These are phyloP conservation scores for Phlebopus sp. DNA, from an alignment of 1,284 basidiomycete genomes.

Conservation along the genomic window DNA sequence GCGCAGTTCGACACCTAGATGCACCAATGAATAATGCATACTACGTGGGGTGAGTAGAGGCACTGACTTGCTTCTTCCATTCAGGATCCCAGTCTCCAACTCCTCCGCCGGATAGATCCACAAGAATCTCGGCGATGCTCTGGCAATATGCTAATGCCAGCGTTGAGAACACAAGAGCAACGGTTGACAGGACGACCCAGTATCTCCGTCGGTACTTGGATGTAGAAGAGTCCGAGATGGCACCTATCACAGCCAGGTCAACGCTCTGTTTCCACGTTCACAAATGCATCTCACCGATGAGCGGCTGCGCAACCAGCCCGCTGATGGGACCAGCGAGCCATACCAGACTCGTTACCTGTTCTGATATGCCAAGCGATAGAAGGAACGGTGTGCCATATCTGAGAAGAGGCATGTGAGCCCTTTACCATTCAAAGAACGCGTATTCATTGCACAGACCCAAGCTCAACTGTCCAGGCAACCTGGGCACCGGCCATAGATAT, in stretches of 20 bases:
- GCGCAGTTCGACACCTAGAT: conserved; percentile 64
- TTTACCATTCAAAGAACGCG: conserved; percentile 19
- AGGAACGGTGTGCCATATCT: conserved; percentile 96
- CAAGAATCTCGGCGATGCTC: conserved; percentile 69
- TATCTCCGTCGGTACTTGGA: conserved; percentile 87
- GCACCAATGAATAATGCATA: conserved; percentile 1
- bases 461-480: conserved; percentile 88
- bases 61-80: conserved; percentile 55
- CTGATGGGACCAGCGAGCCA: conserved; percentile 97
- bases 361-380: conserved; percentile 84
- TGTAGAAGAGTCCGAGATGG: conserved; percentile 88
- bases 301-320: conserved; percentile 90
- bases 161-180: conserved; percentile 69
- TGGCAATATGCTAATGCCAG: conserved; percentile 84
- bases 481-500: conserved; percentile 91
- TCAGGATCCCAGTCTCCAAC: conserved; percentile 90
- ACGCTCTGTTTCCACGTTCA: conserved; percentile 16
- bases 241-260: conserved; percentile 50
- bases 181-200: conserved; percentile 85
- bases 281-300: conserved; percentile 66
- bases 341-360: conserved; percentile 89
- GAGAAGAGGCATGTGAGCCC: conserved; percentile 11
- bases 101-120: conserved; percentile 76
- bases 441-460: conserved; percentile 59
- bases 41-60: neutral